These are phyloP conservation scores for Kluyveromyces wickerhamii DNA, from an alignment of 805 yeast genomes.

Conservation along the genomic window DNA sequence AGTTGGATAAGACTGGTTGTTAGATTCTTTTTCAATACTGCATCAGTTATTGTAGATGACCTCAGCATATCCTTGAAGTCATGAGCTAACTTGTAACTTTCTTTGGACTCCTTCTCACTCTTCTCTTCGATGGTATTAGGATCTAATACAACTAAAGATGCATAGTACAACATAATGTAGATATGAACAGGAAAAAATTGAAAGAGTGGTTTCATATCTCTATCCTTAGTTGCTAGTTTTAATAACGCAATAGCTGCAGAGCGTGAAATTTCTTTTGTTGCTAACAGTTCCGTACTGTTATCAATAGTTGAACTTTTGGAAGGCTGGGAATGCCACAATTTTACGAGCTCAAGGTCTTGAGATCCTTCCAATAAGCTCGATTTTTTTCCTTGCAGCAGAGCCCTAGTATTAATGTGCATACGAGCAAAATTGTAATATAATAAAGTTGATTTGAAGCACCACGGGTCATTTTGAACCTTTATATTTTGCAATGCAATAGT, in stretches of 20 bases:
- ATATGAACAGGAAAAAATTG: conserved; percentile 66
- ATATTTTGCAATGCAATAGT: conserved; percentile 58
- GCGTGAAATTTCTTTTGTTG: conserved; percentile 39
- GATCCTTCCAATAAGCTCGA: conserved; percentile 5
- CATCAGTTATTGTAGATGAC: conserved; percentile 45
- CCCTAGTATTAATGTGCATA: conserved; percentile 52
- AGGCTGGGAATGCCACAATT: conserved; percentile 7
- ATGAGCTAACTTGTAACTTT: conserved; percentile 36
- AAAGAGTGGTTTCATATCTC: conserved; percentile 47
- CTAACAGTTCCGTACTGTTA: conserved; percentile 7
- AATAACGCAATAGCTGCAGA: conserved; percentile 58
- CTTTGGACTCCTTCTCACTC: conserved; percentile 24
- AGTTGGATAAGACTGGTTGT: conserved; percentile 24
- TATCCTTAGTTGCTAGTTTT: conserved; percentile 49
- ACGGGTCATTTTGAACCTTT: conserved; percentile 37
- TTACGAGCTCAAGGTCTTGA: conserved; percentile 1
- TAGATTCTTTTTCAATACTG: conserved; percentile 40
- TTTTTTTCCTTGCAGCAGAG: conserved; percentile 11
- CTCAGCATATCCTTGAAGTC: conserved; percentile 36
- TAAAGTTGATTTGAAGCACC: conserved; percentile 65
- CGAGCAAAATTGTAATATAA: conserved; percentile 69
- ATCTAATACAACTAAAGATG: conserved; percentile 47
- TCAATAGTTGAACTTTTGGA: conserved; percentile 4
- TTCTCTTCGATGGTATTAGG: conserved; percentile 32
- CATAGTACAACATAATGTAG: conserved; percentile 62